These are phyloP conservation scores for Pseudogymnoascus pannorum DNA, from an alignment of 2,329 filamentous ascomycete species.

Conservation along the genomic window DNA sequence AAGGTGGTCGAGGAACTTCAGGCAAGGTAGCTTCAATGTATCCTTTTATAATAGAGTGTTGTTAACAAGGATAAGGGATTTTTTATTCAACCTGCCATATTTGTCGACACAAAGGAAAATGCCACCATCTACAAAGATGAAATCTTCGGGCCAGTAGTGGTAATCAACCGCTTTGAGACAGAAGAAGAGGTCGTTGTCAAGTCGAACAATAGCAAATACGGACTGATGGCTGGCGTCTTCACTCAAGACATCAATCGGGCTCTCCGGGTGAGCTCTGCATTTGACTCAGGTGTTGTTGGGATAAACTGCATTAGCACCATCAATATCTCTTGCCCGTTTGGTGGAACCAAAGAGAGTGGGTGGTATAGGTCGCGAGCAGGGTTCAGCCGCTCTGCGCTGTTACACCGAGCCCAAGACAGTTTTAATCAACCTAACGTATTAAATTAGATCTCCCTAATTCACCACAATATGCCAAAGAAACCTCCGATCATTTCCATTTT, in stretches of 20 bases:
- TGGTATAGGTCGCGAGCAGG: slow-evolving; percentile 48
- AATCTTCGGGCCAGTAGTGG: slow-evolving; percentile 56
- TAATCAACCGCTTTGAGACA: slow-evolving; percentile 48
- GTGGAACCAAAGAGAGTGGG: slow-evolving; percentile 68
- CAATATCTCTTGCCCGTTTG: slow-evolving; percentile 41
- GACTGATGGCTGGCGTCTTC: slow-evolving; percentile 49
- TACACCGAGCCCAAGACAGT: slow-evolving; percentile 20
- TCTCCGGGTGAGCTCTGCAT: slow-evolving; percentile 43
- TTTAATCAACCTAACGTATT: slow-evolving; percentile 20
- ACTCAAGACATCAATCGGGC: slow-evolving; percentile 58
- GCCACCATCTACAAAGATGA: slow-evolving; percentile 54
- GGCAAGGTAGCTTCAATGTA: background rate
- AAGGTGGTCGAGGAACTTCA: background rate
- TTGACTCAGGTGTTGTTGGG: slow-evolving; percentile 65
- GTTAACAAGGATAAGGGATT: slow-evolving; percentile 38
- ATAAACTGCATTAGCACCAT: slow-evolving; percentile 44
- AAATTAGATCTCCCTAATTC: background rate
- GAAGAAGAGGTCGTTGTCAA: slow-evolving; percentile 51
- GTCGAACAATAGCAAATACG: slow-evolving; percentile 53
- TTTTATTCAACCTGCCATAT: slow-evolving; percentile 48
- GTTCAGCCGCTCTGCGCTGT: slow-evolving; percentile 13
- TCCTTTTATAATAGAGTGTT: background rate
- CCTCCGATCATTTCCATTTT: background rate
- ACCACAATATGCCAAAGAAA: background rate
- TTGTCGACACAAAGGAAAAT: slow-evolving; percentile 39